Evolutionary conservation across 2,329 filamentous ascomycete species (phyloP).

Genomic region (Rhynchosporium secalis): DNA sequence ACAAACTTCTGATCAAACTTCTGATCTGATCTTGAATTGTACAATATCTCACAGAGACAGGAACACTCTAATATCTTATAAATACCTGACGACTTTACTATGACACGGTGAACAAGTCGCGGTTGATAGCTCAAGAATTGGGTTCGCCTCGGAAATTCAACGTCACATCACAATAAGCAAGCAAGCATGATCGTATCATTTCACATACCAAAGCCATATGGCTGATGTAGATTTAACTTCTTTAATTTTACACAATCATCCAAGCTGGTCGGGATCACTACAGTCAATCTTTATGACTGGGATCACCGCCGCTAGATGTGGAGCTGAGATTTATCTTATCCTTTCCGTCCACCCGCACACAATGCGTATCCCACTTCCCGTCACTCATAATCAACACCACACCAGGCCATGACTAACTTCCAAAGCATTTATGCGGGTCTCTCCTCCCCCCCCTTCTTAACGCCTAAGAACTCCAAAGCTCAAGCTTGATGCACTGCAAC

Average conservation of each 20-base stretch:
- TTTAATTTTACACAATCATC: slow-evolving; percentile 20
- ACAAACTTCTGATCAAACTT: no score
- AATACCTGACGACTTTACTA: background rate
- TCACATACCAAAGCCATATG: slow-evolving; percentile 13
- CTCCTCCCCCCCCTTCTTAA: slow-evolving; percentile 5
- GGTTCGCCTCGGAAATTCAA: background rate
- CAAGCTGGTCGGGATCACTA: slow-evolving; percentile 12
- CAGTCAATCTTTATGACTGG: slow-evolving; percentile 10
- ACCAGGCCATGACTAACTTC: slow-evolving; percentile 15
- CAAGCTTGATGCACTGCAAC: slow-evolving; percentile 37
- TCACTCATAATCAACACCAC: background rate
- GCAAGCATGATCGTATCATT: background rate
- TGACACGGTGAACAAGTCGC: background rate
- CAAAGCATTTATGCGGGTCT: slow-evolving; percentile 2
- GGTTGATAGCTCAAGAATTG: background rate
- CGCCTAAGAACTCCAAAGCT: slow-evolving; percentile 32
- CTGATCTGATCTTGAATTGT: no score
- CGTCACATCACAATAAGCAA: background rate
- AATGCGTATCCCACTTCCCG: background rate
- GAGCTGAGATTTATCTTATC: slow-evolving; percentile 37
- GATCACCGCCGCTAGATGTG: slow-evolving; percentile 14
- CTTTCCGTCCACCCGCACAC: slow-evolving; percentile 9
- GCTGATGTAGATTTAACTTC: slow-evolving; percentile 9
- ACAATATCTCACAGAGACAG: no score
- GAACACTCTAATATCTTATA: no score